Evolutionary conservation across 495 filamentous ascomycete genomes (phyloP).

Genomic region (Neurospora cerealis): DNA sequence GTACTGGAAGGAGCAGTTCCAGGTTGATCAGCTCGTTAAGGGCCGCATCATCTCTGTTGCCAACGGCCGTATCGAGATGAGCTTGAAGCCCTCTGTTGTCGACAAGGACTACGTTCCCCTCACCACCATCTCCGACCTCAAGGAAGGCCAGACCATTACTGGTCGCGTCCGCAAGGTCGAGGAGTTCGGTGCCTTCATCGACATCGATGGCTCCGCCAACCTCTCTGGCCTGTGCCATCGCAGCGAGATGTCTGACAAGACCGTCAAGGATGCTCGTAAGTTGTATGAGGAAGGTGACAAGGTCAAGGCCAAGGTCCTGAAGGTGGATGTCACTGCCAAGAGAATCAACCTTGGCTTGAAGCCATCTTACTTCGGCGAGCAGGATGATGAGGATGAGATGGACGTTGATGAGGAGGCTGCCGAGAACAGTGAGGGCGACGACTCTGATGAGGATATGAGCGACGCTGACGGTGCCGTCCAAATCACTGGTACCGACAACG

Average conservation of each 20-base stretch:
- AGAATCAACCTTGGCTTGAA: constrained; percentile 85
- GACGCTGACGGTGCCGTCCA: constrained; percentile 47
- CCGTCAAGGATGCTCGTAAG: constrained; percentile 66
- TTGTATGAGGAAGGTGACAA: constrained; percentile 80
- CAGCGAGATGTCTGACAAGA: constrained; percentile 77
- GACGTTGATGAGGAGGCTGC: constrained; percentile 41
- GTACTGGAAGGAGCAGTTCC: constrained; percentile 87
- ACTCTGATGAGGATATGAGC: constrained; percentile 38
- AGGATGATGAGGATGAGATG: constrained; percentile 38
- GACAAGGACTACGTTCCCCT: constrained; percentile 68
- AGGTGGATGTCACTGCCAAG: constrained; percentile 59
- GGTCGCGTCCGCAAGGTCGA: constrained; percentile 88
- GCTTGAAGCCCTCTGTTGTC: constrained; percentile 71
- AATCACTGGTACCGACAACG: constrained; percentile 34
- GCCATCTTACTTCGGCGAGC: constrained; percentile 74
- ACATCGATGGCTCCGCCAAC: constrained; percentile 72
- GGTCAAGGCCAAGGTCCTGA: constrained; percentile 82
- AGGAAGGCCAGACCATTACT: constrained; percentile 68
- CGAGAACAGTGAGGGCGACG: constrained; percentile 31
- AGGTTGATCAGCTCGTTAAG: constrained; percentile 79
- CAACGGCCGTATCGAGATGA: constrained; percentile 70
- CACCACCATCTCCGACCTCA: constrained; percentile 58
- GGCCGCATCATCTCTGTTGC: constrained; percentile 69
- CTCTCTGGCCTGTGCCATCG: constrained; percentile 88
- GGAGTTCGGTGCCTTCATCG: constrained; percentile 89